These are phyloP conservation scores for Echeveria elegans DNA, from an alignment of 164 flowering plant species.

Conservation along the genomic window DNA sequence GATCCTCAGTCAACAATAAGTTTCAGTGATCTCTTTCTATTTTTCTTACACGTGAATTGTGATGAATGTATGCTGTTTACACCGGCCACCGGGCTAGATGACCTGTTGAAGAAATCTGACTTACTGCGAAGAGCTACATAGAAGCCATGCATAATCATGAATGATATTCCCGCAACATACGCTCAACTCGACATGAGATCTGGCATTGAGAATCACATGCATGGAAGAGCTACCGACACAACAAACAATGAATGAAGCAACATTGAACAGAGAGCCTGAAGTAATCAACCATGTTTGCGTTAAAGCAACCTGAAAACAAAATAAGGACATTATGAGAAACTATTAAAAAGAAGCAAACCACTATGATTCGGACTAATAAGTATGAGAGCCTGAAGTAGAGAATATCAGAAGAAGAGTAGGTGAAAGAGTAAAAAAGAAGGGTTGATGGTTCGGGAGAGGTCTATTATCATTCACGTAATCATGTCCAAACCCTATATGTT, in stretches of 20 bases:
- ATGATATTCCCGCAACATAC: background rate
- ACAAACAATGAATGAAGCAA: background rate
- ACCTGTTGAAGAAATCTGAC: too few species aligned
- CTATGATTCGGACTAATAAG: background rate
- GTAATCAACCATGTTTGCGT: slow-evolving; percentile 46
- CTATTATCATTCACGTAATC: background rate
- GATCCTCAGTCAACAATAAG: too few species aligned
- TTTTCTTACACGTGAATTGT: too few species aligned
- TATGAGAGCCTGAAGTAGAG: background rate
- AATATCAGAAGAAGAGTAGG: background rate
- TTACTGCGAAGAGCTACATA: background rate
- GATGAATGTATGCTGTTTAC: too few species aligned
- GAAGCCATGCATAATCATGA: background rate
- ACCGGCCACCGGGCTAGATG: too few species aligned
- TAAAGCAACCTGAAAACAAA: slow-evolving; percentile 35
- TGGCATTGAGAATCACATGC: background rate
- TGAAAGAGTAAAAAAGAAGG: background rate
- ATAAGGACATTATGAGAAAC: background rate
- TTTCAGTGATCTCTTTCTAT: too few species aligned
- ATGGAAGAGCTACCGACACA: background rate
- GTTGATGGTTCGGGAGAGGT: background rate
- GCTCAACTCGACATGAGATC: too few species aligned
- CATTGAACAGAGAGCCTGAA: slow-evolving; percentile 42
- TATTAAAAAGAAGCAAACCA: background rate
- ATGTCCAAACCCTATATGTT: background rate